Conservation (phyloP, 2,329 filamentous ascomycete species). For the Cercospora zeae-maydis region DNA sequence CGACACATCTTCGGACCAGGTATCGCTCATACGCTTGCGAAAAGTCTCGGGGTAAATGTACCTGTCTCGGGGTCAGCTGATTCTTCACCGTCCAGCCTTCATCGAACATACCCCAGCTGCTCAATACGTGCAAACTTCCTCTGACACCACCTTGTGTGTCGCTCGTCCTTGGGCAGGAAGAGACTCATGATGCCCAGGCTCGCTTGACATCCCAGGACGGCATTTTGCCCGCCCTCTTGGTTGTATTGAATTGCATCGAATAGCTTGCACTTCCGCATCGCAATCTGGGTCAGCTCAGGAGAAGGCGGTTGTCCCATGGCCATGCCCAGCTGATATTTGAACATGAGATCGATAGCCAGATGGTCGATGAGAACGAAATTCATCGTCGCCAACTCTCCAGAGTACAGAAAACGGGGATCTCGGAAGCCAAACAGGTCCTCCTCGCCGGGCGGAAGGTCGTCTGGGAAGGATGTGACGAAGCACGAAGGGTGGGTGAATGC, state of each 20-base stretch:
- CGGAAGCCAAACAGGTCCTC: slow-evolving; percentile 74
- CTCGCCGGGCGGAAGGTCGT: slow-evolving; percentile 44
- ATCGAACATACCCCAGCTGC: slow-evolving; percentile 64
- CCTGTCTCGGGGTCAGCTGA: slow-evolving; percentile 45
- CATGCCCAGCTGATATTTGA: slow-evolving; percentile 66
- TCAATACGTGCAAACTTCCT: slow-evolving; percentile 77
- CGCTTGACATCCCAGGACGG: slow-evolving; percentile 69
- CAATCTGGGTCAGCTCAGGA: slow-evolving; percentile 58
- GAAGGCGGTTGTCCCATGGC: slow-evolving; percentile 48
- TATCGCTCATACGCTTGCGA: slow-evolving; percentile 68
- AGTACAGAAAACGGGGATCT: slow-evolving; percentile 64
- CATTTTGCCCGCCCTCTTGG: slow-evolving; percentile 66
- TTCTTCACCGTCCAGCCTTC: neutral
- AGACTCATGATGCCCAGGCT: slow-evolving; percentile 71
- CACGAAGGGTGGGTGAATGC: slow-evolving; percentile 59
- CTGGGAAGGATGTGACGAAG: slow-evolving; percentile 61
- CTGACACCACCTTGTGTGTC: slow-evolving; percentile 74
- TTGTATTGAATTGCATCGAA: slow-evolving; percentile 75
- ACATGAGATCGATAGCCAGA: slow-evolving; percentile 75
- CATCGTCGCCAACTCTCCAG: slow-evolving; percentile 66
- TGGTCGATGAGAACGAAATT: slow-evolving; percentile 75
- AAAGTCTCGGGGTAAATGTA: slow-evolving; percentile 78
- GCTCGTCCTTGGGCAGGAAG: slow-evolving; percentile 72
- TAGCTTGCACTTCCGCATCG: slow-evolving; percentile 69
- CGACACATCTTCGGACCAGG: slow-evolving; percentile 69